Evolutionary conservation across 2,329 filamentous ascomycete genomes (phyloP).

Genomic region (Aaosphaeria arxii): DNA sequence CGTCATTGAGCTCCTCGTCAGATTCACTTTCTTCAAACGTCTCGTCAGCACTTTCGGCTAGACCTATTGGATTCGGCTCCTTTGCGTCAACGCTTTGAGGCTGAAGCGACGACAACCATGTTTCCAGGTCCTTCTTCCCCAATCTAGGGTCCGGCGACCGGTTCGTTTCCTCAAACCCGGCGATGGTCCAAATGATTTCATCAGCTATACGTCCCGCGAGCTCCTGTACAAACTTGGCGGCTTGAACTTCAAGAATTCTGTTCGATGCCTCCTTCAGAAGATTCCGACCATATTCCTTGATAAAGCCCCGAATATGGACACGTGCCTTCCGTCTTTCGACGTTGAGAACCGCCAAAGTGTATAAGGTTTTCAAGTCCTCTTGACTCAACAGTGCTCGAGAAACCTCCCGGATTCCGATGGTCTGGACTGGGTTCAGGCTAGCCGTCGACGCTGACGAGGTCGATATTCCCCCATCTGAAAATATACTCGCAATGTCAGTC

Average conservation of each 20-base stretch:
- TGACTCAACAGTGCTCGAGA: background rate
- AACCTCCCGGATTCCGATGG: background rate
- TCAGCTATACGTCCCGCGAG: background rate
- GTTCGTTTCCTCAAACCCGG: background rate
- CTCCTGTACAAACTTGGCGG: background rate
- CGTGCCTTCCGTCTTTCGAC: background rate
- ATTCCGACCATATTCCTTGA: background rate
- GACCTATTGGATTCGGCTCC: background rate
- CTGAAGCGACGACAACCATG: background rate
- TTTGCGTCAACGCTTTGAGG: background rate
- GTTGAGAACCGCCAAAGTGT: background rate
- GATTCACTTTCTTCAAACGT: background rate
- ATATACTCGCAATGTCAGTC: background rate
- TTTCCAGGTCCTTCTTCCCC: background rate
- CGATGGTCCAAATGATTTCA: background rate
- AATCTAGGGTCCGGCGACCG: background rate
- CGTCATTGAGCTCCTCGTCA: background rate
- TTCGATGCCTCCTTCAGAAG: background rate
- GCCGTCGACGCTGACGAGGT: background rate
- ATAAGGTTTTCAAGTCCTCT: background rate
- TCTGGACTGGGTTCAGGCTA: background rate
- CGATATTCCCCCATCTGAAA: background rate
- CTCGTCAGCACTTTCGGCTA: background rate
- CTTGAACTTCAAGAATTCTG: background rate
- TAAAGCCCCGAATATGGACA: background rate